Evolutionary conservation across 345 rosid genomes (phyloP), one percentile per base, ranked within the genome.

Genomic region (Eucalyptus fibrosa): DNA sequence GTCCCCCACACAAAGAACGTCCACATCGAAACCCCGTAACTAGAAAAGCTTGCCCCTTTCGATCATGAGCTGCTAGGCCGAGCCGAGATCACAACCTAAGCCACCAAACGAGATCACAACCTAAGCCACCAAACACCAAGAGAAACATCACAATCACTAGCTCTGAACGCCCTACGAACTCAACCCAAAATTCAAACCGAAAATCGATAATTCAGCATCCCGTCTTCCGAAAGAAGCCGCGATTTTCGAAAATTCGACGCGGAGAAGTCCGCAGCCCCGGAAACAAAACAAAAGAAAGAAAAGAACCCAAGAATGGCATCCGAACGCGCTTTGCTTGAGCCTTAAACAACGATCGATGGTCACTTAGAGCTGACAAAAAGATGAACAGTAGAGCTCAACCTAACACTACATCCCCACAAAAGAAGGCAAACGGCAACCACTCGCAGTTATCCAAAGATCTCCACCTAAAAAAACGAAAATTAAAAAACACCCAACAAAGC

Each of bases 301-400:
- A 65, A 15, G 77, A 16, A 77, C 42, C 83, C 42, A 40, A 40
- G 83, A 77, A 77, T 21, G 83, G 42, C 83, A 77, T 21, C 83
- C 47, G 24, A 21, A 21, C 47, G 83, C 24, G 47, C 47, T 77
- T 77, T 77, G 83, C 83, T 77, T 77, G 47, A 77, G 83, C 42
- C 83, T 37, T 40, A 77, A 77, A 92, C 89, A 90, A 87, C 87
- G 89, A 65, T 89, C 89, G 91, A 49, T 89, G 83, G 85, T 77
- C 60, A 90, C 86, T 56, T 88, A 56, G 55, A 86, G 88, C 83
- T 21, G 47, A 37, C 47, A 77, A 77, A 77, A 77, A 40, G 83
- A 77, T 77, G 16, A 37, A 77, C 83, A 77, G 47, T 37, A 90
- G 94, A 93, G 92, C 93, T 93, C 91, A 42, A 90, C 92, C 88